phyloP scores from a whole-genome alignment of 2,329 filamentous ascomycete species.

The Neofusicoccum cordaticola region DNA sequence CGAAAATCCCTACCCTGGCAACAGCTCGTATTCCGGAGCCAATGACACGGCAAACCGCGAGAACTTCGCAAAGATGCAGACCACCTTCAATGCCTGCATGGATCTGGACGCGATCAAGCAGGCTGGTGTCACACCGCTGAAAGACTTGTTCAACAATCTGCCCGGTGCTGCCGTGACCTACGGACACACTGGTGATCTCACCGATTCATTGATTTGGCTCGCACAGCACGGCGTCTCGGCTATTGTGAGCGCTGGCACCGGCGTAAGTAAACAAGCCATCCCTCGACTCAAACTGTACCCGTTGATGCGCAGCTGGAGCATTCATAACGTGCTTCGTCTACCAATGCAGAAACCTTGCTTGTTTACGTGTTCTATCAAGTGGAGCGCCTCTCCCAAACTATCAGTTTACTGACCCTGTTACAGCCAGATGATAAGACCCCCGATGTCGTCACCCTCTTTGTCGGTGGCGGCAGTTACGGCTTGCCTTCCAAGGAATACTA shows the following conservation, averaged over 20 bases:
- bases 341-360: no score
- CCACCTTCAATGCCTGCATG: constrained; percentile 64
- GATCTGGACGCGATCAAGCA: constrained; percentile 58
- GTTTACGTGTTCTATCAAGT: no score
- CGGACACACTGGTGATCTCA: neutral
- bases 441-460: constrained; percentile 31
- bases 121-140: constrained; percentile 56
- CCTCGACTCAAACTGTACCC: no score
- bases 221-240: neutral
- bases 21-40: neutral
- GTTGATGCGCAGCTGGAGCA: no score
- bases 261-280: neutral
- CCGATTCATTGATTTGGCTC: neutral
- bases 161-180: neutral
- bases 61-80: constrained; percentile 66
- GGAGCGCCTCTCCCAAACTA: neutral
- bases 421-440: constrained; percentile 1
- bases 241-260: neutral
- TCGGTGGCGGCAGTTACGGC: constrained; percentile 48
- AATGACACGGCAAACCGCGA: constrained; percentile 51
- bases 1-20: neutral
- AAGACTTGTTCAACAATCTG: constrained; percentile 38
- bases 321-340: no score
- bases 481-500: constrained; percentile 38
- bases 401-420: neutral